Percentiles rank a stretch among this genome's conserved stretches.
These are phyloP conservation scores for Boletus sensibilis DNA, from an alignment of 768 basidiomycete genomes.

Conservation along the genomic window DNA sequence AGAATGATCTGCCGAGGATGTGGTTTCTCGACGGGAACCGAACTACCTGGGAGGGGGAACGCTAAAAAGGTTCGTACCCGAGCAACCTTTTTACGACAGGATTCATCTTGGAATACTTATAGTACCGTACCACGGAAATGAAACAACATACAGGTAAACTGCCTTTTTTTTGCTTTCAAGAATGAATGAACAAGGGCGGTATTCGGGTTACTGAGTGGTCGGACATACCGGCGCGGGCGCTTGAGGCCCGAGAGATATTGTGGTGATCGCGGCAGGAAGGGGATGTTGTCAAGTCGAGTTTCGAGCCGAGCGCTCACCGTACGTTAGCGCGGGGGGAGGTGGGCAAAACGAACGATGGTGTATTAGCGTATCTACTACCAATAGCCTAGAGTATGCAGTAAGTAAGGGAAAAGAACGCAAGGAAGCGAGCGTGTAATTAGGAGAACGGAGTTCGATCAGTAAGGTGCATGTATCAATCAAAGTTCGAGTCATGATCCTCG, in stretches of 20 bases:
- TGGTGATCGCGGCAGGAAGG: not conserved
- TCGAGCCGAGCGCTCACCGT: not conserved
- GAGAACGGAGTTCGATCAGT: constrained; percentile 15
- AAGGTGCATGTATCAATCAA: constrained; percentile 4
- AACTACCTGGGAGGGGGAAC: too few relatives aligned
- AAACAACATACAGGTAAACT: too few relatives aligned
- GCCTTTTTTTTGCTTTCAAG: too few relatives aligned
- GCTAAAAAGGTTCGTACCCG: too few relatives aligned
- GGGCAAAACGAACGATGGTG: not conserved
- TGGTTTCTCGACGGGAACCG: too few relatives aligned
- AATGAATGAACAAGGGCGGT: not conserved
- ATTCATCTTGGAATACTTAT: too few relatives aligned
- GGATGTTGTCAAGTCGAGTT: not conserved
- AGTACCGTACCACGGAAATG: too few relatives aligned
- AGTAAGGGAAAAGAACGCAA: not conserved
- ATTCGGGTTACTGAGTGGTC: not conserved
- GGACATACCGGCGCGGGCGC: too few relatives aligned
- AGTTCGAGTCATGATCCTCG: constrained; percentile 31
- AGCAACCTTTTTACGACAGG: too few relatives aligned
- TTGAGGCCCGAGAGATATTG: not conserved
- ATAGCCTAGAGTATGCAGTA: constrained; percentile 11
- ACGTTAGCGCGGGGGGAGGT: not conserved
- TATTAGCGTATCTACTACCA: constrained; percentile 21
- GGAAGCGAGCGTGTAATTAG: constrained; percentile 23
- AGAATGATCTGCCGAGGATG: too few relatives aligned